A percentile compares a stretch with the other conserved stretches of the same genome.
Conservation (phyloP, 495 filamentous ascomycete genomes). For the Daldinia grandis region DNA sequence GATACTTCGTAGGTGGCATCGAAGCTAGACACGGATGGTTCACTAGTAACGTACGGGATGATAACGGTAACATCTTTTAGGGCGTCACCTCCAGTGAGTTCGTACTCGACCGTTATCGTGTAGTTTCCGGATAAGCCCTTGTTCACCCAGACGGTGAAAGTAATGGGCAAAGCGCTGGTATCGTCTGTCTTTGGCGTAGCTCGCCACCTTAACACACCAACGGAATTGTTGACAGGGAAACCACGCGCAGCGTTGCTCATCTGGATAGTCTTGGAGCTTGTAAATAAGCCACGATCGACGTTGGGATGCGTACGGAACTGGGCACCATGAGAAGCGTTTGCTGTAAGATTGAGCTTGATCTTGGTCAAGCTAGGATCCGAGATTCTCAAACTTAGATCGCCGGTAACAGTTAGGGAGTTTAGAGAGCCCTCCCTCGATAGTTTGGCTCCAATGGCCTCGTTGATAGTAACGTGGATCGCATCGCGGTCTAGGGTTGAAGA, state of each 20-base stretch:
- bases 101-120: conserved; percentile 91
- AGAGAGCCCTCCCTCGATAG: conserved; percentile 84
- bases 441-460: conserved; percentile 86
- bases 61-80: conserved; percentile 85
- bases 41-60: conserved; percentile 82
- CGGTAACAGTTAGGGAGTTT: conserved; percentile 85
- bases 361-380: conserved; percentile 86
- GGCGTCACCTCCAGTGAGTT: conserved; percentile 76
- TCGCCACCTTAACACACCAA: conserved; percentile 90
- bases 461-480: conserved; percentile 84
- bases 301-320: conserved; percentile 95
- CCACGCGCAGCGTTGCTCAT: conserved; percentile 82
- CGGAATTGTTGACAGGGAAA: conserved; percentile 89
- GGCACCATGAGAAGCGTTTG: conserved; percentile 76
- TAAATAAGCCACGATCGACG: conserved; percentile 87
- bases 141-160: conserved; percentile 95
- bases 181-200: conserved; percentile 76
- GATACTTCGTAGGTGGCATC: conserved; percentile 94
- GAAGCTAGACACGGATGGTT: conserved; percentile 89
- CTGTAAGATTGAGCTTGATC: conserved; percentile 80
- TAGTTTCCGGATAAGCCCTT: conserved; percentile 79
- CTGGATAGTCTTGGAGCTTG: conserved; percentile 78
- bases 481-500: conserved; percentile 77
- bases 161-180: conserved; percentile 80
- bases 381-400: conserved; percentile 88